Base-by-base conservation (phyloP, 768 basidiomycete genomes). In the Rhodotorula paludigena region DNA sequence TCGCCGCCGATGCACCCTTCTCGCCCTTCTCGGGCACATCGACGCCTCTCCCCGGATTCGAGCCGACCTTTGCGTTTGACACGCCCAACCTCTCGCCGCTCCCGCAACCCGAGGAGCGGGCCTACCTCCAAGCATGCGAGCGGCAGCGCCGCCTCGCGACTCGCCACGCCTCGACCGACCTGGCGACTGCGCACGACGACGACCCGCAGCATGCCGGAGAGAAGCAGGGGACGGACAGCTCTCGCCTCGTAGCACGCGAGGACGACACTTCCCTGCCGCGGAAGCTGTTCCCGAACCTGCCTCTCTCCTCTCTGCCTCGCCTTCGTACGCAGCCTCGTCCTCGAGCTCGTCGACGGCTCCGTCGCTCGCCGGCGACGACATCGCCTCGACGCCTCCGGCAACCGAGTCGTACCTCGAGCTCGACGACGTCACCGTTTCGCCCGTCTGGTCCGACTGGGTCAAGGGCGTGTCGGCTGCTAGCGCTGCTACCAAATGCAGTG, bases 211-310 rank as follows among this genome's bases (percentile, higher is more conserved):
- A 44, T 12, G 56, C 14, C 32, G 33, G 25, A 36, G 21, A 21
- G 30, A 23, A 12, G 25, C 33, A 62, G 15, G 23, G 33, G 14
- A 14, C 33, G 23, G 33, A 32, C 51, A 69, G 67, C 66, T 61
- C 57, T 64, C 70, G 65, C 70, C 70, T 71, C 70, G 70, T 72
- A 72, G 70, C 70, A 72, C 70, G 70, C 70, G 70, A 72, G 70
- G 70, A 49, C 33, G 65, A 66, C 10, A 28, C 21, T 33, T 72
- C 70, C 70, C 70, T 72, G 70, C 70, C 56, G 70, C 70, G 70
- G 70, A 72, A 68, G 49, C 71, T 57, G 54, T 35, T 41, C n/a
- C 28, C 21, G 32, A 45, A 21, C 9, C 30, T 53, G 38, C 33
- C 36, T 39, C 41, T 42, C 41, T 12, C 35, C 44, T 15, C 23